Evolutionary conservation across 2,329 filamentous ascomycete species (phyloP).

Genomic region (Huntiella omanensis): DNA sequence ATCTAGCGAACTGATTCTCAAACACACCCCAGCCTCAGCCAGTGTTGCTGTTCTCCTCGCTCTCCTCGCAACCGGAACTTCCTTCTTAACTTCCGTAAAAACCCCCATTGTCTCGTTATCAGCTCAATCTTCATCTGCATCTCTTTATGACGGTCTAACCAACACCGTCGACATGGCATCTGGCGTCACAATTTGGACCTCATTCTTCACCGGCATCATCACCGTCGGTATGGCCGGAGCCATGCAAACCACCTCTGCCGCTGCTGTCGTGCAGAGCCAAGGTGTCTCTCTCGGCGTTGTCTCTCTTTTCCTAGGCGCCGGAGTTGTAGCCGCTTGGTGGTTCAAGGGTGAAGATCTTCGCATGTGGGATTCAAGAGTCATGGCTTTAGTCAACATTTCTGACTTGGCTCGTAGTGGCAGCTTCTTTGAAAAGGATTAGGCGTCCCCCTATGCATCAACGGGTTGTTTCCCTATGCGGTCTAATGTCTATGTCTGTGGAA

Average conservation of each 20-base stretch:
- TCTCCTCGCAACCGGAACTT: constrained; percentile 25
- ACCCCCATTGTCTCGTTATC: constrained; percentile 27
- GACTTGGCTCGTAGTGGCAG: constrained; percentile 24
- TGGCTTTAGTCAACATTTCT: constrained; percentile 28
- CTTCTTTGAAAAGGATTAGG: constrained; percentile 26
- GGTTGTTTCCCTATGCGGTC: neutral
- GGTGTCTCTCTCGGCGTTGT: constrained; percentile 24
- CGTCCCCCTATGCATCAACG: neutral
- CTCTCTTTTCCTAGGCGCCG: constrained; percentile 22
- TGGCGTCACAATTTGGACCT: constrained; percentile 23
- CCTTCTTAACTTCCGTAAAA: constrained; percentile 23
- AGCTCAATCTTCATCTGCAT: constrained; percentile 29
- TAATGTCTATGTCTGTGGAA: neutral
- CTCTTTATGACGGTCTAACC: constrained; percentile 25
- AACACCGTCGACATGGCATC: constrained; percentile 30
- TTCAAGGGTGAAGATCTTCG: constrained; percentile 23
- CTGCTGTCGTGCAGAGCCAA: constrained; percentile 20
- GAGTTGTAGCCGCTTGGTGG: constrained; percentile 22
- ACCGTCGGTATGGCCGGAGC: constrained; percentile 24
- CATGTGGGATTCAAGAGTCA: constrained; percentile 26
- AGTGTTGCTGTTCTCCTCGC: constrained; percentile 27
- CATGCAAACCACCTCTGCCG: constrained; percentile 14
- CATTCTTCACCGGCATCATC: constrained; percentile 24
- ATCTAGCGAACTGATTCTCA: constrained; percentile 16
- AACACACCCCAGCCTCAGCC: constrained; percentile 19